Evolutionary conservation across 1,139 yeast genomes (phyloP).

Genomic region (Yamadazyma conglobata): DNA sequence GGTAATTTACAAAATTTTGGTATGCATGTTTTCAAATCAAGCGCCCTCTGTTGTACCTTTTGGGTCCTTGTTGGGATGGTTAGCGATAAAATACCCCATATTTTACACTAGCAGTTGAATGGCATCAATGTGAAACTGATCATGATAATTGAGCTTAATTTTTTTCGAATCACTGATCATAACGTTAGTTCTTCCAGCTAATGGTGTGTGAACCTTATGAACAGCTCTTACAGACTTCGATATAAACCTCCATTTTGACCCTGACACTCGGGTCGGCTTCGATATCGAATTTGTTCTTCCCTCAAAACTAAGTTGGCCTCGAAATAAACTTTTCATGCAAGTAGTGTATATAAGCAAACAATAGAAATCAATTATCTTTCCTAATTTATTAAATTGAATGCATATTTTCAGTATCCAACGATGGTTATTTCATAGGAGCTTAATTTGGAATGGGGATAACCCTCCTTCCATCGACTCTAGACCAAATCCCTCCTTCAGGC

Average conservation of each 20-base stretch:
- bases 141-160: no score
- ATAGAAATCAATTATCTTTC: conserved; percentile 6
- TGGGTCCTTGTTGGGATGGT: not conserved
- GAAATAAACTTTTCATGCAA: conserved; percentile 3
- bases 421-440: no score
- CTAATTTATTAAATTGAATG: conserved; percentile 10
- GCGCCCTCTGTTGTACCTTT: no score
- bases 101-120: no score
- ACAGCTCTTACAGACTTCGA: not conserved
- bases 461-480: conserved; percentile 1
- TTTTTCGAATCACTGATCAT: no score
- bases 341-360: conserved; percentile 6
- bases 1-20: conserved; percentile 1
- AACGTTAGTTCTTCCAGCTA: no score
- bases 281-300: not conserved
- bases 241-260: not conserved
- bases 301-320: not conserved
- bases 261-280: no score
- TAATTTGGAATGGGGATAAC: conserved; percentile 5
- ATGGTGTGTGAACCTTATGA: not conserved
- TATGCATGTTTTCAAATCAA: not conserved
- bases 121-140: no score
- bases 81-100: conserved; percentile 3
- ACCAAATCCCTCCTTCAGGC: conserved; percentile 1
- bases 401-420: no score